phyloP scores from a whole-genome alignment of 495 filamentous ascomycete species.

The Penicillium arizonense region DNA sequence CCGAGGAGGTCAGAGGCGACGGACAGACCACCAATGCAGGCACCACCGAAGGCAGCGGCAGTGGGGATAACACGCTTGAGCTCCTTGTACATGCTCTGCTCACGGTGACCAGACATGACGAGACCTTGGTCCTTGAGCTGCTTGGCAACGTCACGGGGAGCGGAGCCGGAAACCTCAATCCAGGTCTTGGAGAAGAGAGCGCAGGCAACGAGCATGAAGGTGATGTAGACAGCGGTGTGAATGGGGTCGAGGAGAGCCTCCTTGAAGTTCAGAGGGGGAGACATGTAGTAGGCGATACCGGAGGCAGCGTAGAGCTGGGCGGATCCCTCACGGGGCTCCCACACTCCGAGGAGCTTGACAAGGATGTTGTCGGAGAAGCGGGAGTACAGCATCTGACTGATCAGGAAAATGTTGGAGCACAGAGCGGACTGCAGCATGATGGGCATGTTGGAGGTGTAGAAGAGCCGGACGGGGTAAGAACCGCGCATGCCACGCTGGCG shows the following conservation, averaged over 20 bases:
- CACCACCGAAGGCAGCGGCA: slow-evolving; percentile 96
- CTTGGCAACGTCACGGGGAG: slow-evolving; percentile 97
- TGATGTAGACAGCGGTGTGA: slow-evolving; percentile 93
- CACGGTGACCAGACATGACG: slow-evolving; percentile 98
- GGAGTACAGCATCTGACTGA: slow-evolving; percentile 98
- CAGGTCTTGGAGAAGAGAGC: slow-evolving; percentile 99
- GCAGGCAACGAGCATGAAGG: slow-evolving; percentile 95
- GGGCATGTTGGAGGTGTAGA: slow-evolving; percentile 75
- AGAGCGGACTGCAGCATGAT: slow-evolving; percentile 99
- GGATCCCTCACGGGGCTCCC: slow-evolving; percentile 96
- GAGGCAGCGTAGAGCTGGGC: slow-evolving; percentile 90
- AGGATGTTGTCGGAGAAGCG: slow-evolving; percentile 98
- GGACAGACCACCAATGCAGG: slow-evolving; percentile 96
- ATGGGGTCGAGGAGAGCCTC: slow-evolving; percentile 95
- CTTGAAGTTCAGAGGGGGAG: slow-evolving; percentile 93
- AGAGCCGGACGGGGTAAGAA: slow-evolving; percentile 68
- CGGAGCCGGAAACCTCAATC: slow-evolving; percentile 98
- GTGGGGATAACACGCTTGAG: slow-evolving; percentile 98
- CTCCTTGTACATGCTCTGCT: slow-evolving; percentile 99
- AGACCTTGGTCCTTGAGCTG: slow-evolving; percentile 99
- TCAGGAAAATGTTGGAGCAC: slow-evolving; percentile 97
- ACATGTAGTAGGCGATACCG: slow-evolving; percentile 99
- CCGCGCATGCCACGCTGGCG: slow-evolving; percentile 98
- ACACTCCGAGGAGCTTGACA: slow-evolving; percentile 93
- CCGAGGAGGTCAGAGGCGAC: slow-evolving; percentile 95